Conservation (phyloP, 441 rosid genomes). For the Omphalea diandra region DNA sequence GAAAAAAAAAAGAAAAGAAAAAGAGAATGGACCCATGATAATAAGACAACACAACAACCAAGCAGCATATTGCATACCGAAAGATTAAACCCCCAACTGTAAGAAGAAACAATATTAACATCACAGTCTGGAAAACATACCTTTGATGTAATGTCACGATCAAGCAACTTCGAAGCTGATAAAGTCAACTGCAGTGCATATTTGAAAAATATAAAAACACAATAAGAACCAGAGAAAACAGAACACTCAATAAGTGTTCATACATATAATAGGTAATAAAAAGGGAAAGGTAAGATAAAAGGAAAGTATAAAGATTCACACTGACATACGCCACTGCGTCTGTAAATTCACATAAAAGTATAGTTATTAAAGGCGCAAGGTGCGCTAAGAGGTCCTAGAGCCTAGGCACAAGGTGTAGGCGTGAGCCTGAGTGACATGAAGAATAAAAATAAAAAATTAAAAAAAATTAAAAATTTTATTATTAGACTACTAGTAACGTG, state of each 20-base stretch:
- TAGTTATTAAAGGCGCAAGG: too few species aligned
- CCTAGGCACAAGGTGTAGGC: too few species aligned
- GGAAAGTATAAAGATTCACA: too few species aligned
- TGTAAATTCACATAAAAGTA: too few species aligned
- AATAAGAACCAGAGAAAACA: not conserved
- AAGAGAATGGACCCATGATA: not conserved
- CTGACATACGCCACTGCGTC: too few species aligned
- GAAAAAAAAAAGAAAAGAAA: not conserved
- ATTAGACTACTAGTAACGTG: too few species aligned
- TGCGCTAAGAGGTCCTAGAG: too few species aligned
- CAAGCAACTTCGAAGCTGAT: conserved; percentile 64
- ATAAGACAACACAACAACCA: not conserved
- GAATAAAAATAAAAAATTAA: too few species aligned
- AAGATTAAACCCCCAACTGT: not conserved
- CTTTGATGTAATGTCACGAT: conserved; percentile 75
- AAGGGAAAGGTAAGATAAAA: too few species aligned
- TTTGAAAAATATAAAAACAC: conserved; percentile 14
- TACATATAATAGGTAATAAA: not conserved
- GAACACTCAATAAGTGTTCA: not conserved
- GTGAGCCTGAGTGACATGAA: too few species aligned
- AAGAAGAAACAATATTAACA: not conserved
- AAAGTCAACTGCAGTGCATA: conserved; percentile 54
- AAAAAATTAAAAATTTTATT: too few species aligned
- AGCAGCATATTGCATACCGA: not conserved
- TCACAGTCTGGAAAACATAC: conserved; percentile 28